These are phyloP conservation scores for Blastobotrys aristatus DNA, from an alignment of 1,139 yeast species.

Conservation along the genomic window DNA sequence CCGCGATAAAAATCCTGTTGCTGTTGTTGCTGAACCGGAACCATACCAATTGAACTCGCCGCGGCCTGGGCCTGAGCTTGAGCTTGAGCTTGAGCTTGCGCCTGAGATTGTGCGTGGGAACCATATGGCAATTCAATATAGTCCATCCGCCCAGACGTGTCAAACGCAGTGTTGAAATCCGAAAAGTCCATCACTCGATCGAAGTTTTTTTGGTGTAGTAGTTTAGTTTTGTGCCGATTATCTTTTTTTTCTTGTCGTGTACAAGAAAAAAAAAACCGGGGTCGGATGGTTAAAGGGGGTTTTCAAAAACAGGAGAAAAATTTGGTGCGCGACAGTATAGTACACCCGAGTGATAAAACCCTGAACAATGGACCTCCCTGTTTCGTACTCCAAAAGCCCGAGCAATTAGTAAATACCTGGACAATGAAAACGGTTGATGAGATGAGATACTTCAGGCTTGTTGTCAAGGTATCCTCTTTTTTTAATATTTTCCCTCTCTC, in stretches of 20 bases:
- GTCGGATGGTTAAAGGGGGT: neutral
- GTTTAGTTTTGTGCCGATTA: no score
- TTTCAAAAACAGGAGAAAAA: no score
- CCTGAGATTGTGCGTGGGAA: no score
- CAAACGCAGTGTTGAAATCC: conserved; percentile 2
- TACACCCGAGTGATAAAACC: no score
- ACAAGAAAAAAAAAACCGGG: neutral
- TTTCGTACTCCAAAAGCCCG: no score
- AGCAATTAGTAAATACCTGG: neutral
- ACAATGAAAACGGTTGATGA: neutral
- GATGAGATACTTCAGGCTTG: neutral
- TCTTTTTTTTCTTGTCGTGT: neutral
- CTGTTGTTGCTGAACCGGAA: neutral
- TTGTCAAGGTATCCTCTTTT: neutral
- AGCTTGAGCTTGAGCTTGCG: no score
- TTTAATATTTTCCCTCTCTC: neutral
- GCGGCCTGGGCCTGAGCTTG: no score
- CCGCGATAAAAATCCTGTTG: no score
- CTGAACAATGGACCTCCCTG: neutral
- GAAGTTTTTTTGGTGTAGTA: no score
- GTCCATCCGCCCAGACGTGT: no score
- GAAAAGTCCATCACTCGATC: conserved; percentile 5
- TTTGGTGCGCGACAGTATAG: no score
- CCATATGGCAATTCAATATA: no score
- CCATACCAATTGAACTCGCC: conserved; percentile 3